Base-by-base conservation (phyloP, 208 protist species). In the Naegleria fowleri region DNA sequence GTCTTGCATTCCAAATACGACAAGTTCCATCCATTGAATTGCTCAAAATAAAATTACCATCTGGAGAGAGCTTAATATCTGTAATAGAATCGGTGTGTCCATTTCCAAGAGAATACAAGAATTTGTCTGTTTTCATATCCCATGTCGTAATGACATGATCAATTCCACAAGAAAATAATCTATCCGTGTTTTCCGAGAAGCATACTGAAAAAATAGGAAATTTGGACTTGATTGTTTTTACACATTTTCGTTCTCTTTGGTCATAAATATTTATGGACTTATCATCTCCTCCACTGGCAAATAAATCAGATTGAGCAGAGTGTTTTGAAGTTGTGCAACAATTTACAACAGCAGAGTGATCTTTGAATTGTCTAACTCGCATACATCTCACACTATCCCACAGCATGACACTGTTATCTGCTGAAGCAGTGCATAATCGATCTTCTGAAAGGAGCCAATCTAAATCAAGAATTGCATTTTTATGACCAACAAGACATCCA, bases 341-440 rank as follows among this genome's bases (percentile, higher is more conserved):
- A 91, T 93, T 93, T 36, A 93, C 85, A 75, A 93, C 92, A 76
- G n/a, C 15, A 33, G 13, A 22, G 33, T 92, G 91, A 43, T 91
- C n/a, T 89, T 67, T 58, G 41, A 92, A 92, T 51, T 86, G 90
- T 76, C 79, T 92, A 5, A 93, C 6, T n/a, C 22, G 25, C 0
- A 29, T 86, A 19, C 5, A 15, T 22, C 29, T 36, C 33, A 40
- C 7, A 25, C 15, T 7, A 83, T 93, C 92, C 91, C 91, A 93
- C 11, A 92, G 36, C 5, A 87, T 90, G 29, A 92, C 89, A 38
- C 25, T 93, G n/a, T 90, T 79, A 83, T 93, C 92, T 48, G 92
- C 92, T 51, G 83, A 91, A n/a, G 33, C 52, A 67, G 92, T 43
- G 84, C 0, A 85, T 25, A 93, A 38, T 19, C 36, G n/a, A 41